Base-by-base conservation (phyloP, 495 filamentous ascomycete genomes). In the Rusavskia elegans region DNA sequence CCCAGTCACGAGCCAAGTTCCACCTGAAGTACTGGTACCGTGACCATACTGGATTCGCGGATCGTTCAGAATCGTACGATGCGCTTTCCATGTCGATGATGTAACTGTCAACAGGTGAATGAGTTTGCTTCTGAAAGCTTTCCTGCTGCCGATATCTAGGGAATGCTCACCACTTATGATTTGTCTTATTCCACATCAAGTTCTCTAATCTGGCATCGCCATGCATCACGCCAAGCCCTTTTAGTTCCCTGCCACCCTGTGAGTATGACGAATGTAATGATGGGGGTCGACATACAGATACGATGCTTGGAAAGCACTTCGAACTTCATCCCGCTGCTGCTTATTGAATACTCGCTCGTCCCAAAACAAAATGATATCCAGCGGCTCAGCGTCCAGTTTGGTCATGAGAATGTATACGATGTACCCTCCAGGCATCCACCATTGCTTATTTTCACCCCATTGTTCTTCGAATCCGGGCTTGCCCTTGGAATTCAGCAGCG, bases 371-470 rank as follows among this genome's bases (percentile, higher is more conserved):
- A 13, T 19, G 10, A n/a, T 21, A 13, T 6, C 37, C 21, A 52
- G n/a, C 5, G 36, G 39, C 8, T 41, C 11, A n/a, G 36, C 50
- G 17, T 32, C 37, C 5, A 52, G 25, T 42, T 27, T 52, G 11
- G 20, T 30, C 50, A 52, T 52, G 36, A 52, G 36, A 25, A 52
- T 52, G 17, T 40, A 52, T 11, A 52, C 50, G 3, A 52, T 23
- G 50, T 52, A 52, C 23, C 50, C 50, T 17, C 50, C 50, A 16
- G 50, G 50, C 37, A 52, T 52, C 50, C 50, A 52, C 23, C 23
- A 52, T 3, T 39, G 6, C 5, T 13, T 17, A 30, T 29, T 16
- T 2, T 25, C 20, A 1, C 50, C n/a, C 17, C 36, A 2, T 13
- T 45, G 16, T 2, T 5, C 17, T 19, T 32, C 32, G 20, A 23